Base-by-base conservation (phyloP, 148 eudicot genomes). In the Amaranthus palmeri region DNA sequence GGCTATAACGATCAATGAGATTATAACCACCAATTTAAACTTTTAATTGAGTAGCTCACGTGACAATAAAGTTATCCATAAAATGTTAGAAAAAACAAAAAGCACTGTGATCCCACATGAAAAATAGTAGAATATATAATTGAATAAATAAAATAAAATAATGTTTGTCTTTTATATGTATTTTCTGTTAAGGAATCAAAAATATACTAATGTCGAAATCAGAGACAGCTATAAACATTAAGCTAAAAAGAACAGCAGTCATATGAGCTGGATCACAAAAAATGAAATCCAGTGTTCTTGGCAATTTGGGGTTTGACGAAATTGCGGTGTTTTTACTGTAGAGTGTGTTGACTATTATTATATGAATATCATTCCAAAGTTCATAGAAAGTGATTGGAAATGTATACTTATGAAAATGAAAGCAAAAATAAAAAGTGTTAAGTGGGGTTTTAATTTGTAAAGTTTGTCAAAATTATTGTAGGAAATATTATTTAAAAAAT, bases 191-290 rank as follows among this genome's bases (percentile, higher is more conserved):
- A 61, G 13, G 44, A 53, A 14, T 41, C 59, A 45, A 55, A 40
- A 17, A 43, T 12, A 62, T 57, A 61, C 42, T 9, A 59, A 72
- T 60, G 68, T 60, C 67, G 14, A 61, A 50, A 68, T 78, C 68
- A 72, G 0, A 62, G 44, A 72, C 68, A 78, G 81, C 64, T 78
- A 73, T 44, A 47, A 55, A 64, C 17, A 76, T n/a, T 62, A 47
- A 76, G 41, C 57, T 11, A 50, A 36, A 61, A 51, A 42, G 58
- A 61, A 44, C 61, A 61, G 45, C 43, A 51, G 8, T 72, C 46
- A 49, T 8, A 59, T 77, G 68, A 77, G 76, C 76, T 77, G 76
- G 72, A 66, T 77, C 76, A 72, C 76, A 72, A 60, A 72, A 42
- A 56, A 49, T 54, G 15, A 57, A 44, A 61, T 58, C 53, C 54